phyloP scores from a whole-genome alignment of 139 green algal genomes.

The Closterium sp. region DNA sequence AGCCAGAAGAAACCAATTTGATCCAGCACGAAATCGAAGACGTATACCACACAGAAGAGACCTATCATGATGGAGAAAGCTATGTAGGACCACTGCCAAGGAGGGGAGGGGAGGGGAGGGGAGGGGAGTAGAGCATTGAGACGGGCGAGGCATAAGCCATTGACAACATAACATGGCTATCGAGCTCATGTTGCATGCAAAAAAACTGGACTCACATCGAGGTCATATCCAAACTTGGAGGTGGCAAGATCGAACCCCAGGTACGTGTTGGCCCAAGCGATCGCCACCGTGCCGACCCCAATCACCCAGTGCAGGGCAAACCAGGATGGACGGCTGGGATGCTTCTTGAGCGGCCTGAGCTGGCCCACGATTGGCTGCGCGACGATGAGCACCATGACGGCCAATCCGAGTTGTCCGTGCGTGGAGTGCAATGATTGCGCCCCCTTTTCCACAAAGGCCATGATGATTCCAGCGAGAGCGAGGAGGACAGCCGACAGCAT shows the following conservation, averaged over 20 bases:
- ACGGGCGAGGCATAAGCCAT: neutral
- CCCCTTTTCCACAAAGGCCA: neutral
- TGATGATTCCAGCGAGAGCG: neutral
- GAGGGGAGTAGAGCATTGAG: too few relatives aligned
- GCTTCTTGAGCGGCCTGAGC: neutral
- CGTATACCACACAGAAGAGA: neutral
- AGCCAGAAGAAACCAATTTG: neutral
- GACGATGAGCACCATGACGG: neutral
- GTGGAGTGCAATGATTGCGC: neutral
- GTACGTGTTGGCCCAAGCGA: neutral
- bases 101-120: neutral
- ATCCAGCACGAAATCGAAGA: neutral
- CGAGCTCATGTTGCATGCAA: neutral
- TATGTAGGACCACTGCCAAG: neutral
- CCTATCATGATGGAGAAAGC: neutral
- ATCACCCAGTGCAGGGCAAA: neutral
- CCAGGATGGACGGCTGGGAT: neutral
- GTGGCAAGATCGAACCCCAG: neutral
- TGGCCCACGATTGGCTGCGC: neutral
- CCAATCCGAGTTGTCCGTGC: neutral
- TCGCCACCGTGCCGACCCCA: neutral
- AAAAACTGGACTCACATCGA: neutral
- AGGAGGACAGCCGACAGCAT: neutral
- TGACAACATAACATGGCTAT: neutral
- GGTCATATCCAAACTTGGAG: neutral